Percentiles rank a stretch among this genome's conserved stretches.
Conservation (phyloP, 352 stramenopile genomes). For the Phytopythium montanum region DNA sequence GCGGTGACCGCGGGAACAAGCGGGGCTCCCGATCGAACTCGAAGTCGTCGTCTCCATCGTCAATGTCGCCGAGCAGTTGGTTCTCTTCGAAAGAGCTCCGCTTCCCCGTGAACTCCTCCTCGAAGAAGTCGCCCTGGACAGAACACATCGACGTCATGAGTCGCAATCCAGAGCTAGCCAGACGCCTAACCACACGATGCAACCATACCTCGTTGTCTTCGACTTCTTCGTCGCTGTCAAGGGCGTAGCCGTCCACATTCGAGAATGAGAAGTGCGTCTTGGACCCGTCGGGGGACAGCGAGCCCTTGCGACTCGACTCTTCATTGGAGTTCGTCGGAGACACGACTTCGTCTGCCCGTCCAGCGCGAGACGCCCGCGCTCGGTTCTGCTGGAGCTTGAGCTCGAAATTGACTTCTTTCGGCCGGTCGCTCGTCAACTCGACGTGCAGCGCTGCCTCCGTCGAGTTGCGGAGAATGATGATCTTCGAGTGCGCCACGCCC, state of each 20-base stretch:
- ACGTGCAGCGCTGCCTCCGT: conserved; percentile 82
- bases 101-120: conserved; percentile 70
- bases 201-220: conserved; percentile 77
- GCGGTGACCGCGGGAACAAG: conserved; percentile 37
- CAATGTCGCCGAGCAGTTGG: conserved; percentile 47
- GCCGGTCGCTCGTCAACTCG: conserved; percentile 79
- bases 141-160: conserved; percentile 2
- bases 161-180: background rate
- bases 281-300: conserved; percentile 52
- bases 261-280: conserved; percentile 54
- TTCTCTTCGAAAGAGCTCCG: conserved; percentile 80
- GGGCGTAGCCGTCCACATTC: conserved; percentile 52
- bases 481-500: conserved; percentile 77
- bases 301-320: conserved; percentile 64
- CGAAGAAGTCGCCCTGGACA: conserved; percentile 64
- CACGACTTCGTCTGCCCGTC: conserved; percentile 58
- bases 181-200: background rate
- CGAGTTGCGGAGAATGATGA: conserved; percentile 81
- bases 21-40: conserved; percentile 82
- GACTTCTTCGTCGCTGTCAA: conserved; percentile 82
- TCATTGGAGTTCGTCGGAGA: conserved; percentile 76
- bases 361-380: conserved; percentile 44
- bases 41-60: conserved; percentile 87
- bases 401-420: conserved; percentile 88
- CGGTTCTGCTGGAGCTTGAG: conserved; percentile 81